phyloP scores from a whole-genome alignment of 1,139 yeast species.

The Kodamaea anthophila region DNA sequence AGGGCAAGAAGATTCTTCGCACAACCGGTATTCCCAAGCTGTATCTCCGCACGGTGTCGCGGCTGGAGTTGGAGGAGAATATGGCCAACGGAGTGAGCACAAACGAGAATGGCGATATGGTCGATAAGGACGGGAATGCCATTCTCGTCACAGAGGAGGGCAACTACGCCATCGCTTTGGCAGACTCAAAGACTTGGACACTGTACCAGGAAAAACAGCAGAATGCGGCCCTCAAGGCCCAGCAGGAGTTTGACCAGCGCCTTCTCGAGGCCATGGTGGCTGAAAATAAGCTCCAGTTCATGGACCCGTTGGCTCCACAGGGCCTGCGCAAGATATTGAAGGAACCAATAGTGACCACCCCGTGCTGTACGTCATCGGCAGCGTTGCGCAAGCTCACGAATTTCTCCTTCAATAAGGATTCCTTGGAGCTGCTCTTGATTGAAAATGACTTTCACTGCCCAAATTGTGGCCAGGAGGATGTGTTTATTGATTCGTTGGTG shows the following conservation, averaged over 20 bases:
- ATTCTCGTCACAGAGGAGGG: slow-evolving; percentile 93
- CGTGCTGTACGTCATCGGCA: slow-evolving; percentile 60
- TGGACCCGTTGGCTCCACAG: slow-evolving; percentile 47
- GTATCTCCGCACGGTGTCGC: slow-evolving; percentile 70
- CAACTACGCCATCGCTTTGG: slow-evolving; percentile 89
- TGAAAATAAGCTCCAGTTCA: slow-evolving; percentile 38
- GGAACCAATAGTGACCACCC: slow-evolving; percentile 74
- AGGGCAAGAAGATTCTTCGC: slow-evolving; percentile 81
- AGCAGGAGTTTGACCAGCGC: slow-evolving; percentile 34
- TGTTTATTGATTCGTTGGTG: slow-evolving; percentile 65
- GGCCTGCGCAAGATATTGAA: slow-evolving; percentile 58
- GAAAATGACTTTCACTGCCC: slow-evolving; percentile 92
- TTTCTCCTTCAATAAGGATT: slow-evolving; percentile 33
- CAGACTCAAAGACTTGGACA: slow-evolving; percentile 91
- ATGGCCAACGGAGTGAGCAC: slow-evolving; percentile 41
- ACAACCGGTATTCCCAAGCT: slow-evolving; percentile 98
- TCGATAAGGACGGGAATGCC: slow-evolving; percentile 59
- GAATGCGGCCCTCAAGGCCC: slow-evolving; percentile 45
- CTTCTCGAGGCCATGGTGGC: slow-evolving; percentile 30
- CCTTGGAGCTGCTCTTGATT: slow-evolving; percentile 63
- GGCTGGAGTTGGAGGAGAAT: slow-evolving; percentile 46
- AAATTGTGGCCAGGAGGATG: slow-evolving; percentile 68
- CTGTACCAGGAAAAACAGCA: slow-evolving; percentile 68
- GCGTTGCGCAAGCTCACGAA: slow-evolving; percentile 50
- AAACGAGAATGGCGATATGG: slow-evolving; percentile 42